Base-by-base conservation (phyloP, 2,329 filamentous ascomycete genomes). In the Exophiala alcalophila region DNA sequence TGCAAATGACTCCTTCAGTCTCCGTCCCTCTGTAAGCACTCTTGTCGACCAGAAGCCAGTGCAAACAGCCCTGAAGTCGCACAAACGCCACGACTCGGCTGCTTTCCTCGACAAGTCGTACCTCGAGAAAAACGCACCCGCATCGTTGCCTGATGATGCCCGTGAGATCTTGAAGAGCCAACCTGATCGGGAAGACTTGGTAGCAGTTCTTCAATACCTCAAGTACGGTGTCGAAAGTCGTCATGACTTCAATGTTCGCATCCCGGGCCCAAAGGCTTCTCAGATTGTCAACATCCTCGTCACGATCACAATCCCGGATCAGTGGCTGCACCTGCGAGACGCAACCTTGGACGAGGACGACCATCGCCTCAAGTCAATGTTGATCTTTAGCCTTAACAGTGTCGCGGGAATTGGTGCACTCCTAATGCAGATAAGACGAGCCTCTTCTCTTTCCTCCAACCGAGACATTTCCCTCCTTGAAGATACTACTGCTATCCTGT, bases 401-500 rank as follows among this genome's bases (percentile, higher is more conserved):
- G 71, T 92, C 11, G 74, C 83, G 2, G 90, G 89, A 0, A 63
- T 95, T 21, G 91, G 88, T 49, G 84, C 86, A n/a, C 60, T 90
- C 19, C 62, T 89, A 7, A 73, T 81, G n/a, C 79, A 83, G 39
- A 66, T 94, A 20, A 80, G 78, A 46, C 71, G 75, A 14, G 67
- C 86, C 12, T 72, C 82, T 34, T 48, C 58, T 40, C 45, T 52
- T 50, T 24, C 53, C 53, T 12, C 53, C 54, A 27, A 51, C 55
- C 21, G 47, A 56, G 52, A 54, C 48, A 47, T 62, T 18, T 44
- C 61, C 5, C 49, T 61, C n/a, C 58, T 68, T 27, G 56, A 53
- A 43, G 62, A 67, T 42, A 45, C 60, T 6, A 32, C 70, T 10
- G 56, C 61, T n/a, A 59, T 67, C 34, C 52, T 67, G 15, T 60